Conservation (phyloP, 1,139 yeast genomes). For the Eremothecium gossypii region DNA sequence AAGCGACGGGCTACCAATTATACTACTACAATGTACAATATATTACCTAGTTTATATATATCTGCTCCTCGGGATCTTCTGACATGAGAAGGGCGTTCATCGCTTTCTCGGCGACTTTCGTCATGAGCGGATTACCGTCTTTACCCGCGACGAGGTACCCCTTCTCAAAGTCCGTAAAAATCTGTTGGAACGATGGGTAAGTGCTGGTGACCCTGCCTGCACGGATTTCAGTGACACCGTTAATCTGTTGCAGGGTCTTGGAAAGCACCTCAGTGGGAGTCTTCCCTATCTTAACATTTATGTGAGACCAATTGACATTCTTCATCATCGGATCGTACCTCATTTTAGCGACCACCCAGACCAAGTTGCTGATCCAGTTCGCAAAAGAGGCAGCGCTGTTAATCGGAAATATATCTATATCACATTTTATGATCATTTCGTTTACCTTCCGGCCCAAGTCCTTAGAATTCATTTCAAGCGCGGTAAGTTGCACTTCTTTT, state of each 20-base stretch:
- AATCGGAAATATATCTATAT: constrained; percentile 41
- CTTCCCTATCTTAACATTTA: constrained; percentile 46
- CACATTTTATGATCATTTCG: constrained; percentile 35
- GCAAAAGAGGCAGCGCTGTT: constrained; percentile 40
- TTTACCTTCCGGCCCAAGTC: constrained; percentile 29
- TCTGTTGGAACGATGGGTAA: constrained; percentile 34
- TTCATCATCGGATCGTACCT: constrained; percentile 49
- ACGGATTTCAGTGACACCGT: constrained; percentile 41
- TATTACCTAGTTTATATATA: constrained; percentile 13
- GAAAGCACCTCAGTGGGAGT: constrained; percentile 39
- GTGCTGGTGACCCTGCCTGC: constrained; percentile 30
- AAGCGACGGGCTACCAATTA: neutral
- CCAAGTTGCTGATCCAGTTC: constrained; percentile 46
- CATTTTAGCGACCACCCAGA: constrained; percentile 46
- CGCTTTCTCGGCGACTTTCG: constrained; percentile 37
- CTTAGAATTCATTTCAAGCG: constrained; percentile 18
- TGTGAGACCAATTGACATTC: constrained; percentile 43
- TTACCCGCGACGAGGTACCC: constrained; percentile 23
- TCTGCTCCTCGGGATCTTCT: constrained; percentile 41
- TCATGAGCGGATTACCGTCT: constrained; percentile 34
- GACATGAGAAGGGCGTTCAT: constrained; percentile 41
- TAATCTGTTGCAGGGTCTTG: constrained; percentile 46
- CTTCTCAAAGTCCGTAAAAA: constrained; percentile 31
- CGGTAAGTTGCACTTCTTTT: constrained; percentile 13
- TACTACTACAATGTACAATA: too few species aligned